Evolutionary conservation across 345 rosid species (phyloP).

Genomic region (Populus simonii): DNA sequence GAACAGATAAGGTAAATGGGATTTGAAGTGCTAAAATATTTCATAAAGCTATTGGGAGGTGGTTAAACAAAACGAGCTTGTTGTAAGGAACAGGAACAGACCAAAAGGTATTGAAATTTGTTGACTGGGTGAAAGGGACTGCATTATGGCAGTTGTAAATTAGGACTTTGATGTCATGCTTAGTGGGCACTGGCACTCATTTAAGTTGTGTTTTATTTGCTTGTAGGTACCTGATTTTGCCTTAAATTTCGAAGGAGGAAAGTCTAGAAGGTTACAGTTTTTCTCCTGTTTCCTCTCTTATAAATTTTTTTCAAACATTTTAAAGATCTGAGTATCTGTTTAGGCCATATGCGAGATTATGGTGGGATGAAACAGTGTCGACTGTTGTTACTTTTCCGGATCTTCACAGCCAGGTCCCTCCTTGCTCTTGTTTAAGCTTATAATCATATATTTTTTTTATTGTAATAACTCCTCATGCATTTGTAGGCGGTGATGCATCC

Average conservation of each 20-base stretch:
- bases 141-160: neutral
- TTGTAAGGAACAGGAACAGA: neutral
- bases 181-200: neutral
- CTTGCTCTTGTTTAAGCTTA: constrained; percentile 13
- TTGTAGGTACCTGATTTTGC: constrained; percentile 74
- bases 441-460: constrained; percentile 6
- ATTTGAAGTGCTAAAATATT: neutral
- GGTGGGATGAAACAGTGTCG: constrained; percentile 98
- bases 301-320: too few relatives aligned
- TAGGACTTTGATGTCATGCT: neutral
- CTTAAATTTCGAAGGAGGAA: constrained; percentile 65
- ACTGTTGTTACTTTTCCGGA: constrained; percentile 64
- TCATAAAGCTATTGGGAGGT: neutral
- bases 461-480: constrained; percentile 13
- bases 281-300: constrained; percentile 4
- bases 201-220: constrained; percentile 5
- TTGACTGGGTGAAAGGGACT: neutral
- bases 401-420: constrained; percentile 62
- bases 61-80: neutral
- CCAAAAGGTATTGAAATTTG: neutral
- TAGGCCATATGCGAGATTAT: constrained; percentile 85
- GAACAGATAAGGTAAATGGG: neutral
- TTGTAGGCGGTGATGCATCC: constrained; percentile 75
- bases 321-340: neutral
- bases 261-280: constrained; percentile 64